Evolutionary conservation across 2,329 filamentous ascomycete genomes (phyloP).

Genomic region (Fusarium nisikadoi): DNA sequence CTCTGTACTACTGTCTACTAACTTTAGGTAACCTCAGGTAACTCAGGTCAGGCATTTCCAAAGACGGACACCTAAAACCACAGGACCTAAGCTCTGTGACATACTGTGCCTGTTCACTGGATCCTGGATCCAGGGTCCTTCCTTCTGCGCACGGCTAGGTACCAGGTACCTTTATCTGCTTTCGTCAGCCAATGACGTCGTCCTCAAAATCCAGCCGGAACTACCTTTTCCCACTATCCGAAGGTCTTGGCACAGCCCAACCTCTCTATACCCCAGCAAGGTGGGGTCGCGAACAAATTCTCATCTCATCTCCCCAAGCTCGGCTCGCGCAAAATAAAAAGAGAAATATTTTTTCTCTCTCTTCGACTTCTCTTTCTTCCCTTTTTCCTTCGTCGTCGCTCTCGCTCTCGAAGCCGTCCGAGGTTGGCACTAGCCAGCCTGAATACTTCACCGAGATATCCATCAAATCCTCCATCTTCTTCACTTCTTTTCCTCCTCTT

Average conservation of each 20-base stretch:
- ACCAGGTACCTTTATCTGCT: conserved; percentile 20
- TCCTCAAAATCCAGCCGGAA: conserved; percentile 19
- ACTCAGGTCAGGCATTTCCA: conserved; percentile 12
- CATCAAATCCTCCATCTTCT: conserved; percentile 52
- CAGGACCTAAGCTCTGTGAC: conserved; percentile 8
- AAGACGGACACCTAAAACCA: conserved; percentile 26
- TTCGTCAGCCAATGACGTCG: conserved; percentile 45
- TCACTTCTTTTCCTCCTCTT: conserved; percentile 63
- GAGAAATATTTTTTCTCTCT: conserved; percentile 34
- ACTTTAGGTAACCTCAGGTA: neutral
- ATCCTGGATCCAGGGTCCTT: conserved; percentile 32
- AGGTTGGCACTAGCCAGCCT: conserved; percentile 57
- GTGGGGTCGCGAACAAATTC: conserved; percentile 47
- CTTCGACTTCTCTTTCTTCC: conserved; percentile 17
- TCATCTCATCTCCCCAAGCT: conserved; percentile 44
- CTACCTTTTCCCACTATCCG: conserved; percentile 14
- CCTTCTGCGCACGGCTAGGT: conserved; percentile 15
- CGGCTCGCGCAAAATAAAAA: conserved; percentile 40
- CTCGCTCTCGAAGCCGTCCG: conserved; percentile 43
- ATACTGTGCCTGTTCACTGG: conserved; percentile 13
- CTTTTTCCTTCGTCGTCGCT: conserved; percentile 38
- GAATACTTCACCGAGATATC: conserved; percentile 56
- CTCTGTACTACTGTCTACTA: neutral
- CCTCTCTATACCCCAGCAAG: conserved; percentile 41
- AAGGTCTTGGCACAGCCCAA: conserved; percentile 37